Evolutionary conservation across 108 stramenopile species (phyloP).

Genomic region (Cyclotella cryptica): DNA sequence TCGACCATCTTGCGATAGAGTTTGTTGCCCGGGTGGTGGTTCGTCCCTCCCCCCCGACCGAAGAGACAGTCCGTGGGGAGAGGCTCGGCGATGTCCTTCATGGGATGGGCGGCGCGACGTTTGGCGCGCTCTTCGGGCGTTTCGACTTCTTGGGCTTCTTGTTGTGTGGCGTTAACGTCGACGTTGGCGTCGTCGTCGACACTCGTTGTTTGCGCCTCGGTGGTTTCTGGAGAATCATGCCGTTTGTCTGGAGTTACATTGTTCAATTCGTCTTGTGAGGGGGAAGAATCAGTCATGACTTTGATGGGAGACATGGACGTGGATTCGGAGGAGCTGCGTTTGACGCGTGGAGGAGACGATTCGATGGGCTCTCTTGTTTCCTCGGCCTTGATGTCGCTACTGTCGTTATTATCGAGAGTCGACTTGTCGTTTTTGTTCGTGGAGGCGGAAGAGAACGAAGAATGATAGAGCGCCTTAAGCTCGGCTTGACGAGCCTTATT

Average conservation of each 20-base stretch:
- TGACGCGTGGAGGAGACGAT: background rate
- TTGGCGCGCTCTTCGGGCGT: slow-evolving; percentile 10
- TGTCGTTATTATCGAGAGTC: too few relatives aligned
- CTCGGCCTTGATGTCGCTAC: background rate
- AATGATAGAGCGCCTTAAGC: slow-evolving; percentile 5
- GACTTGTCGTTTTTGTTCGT: slow-evolving; percentile 2
- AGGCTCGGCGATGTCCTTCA: slow-evolving; percentile 69
- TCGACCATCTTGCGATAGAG: slow-evolving; percentile 86
- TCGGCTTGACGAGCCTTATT: slow-evolving; percentile 6
- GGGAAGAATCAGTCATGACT: background rate
- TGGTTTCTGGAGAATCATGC: background rate
- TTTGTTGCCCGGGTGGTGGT: slow-evolving; percentile 89
- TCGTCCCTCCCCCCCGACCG: slow-evolving; percentile 87
- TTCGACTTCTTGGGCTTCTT: background rate
- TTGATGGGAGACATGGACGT: slow-evolving; percentile 7
- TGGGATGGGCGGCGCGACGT: slow-evolving; percentile 60
- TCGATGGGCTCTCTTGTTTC: background rate
- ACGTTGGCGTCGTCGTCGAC: background rate
- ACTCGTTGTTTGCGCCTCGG: background rate
- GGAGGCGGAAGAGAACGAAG: background rate
- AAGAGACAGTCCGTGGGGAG: slow-evolving; percentile 85
- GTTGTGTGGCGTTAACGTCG: background rate
- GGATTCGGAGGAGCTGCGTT: background rate
- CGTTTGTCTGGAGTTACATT: background rate
- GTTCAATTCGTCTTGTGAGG: background rate